These are phyloP conservation scores for Saccharum hybrid DNA, from an alignment of 202 grass and related monocot genomes.

Conservation along the genomic window DNA sequence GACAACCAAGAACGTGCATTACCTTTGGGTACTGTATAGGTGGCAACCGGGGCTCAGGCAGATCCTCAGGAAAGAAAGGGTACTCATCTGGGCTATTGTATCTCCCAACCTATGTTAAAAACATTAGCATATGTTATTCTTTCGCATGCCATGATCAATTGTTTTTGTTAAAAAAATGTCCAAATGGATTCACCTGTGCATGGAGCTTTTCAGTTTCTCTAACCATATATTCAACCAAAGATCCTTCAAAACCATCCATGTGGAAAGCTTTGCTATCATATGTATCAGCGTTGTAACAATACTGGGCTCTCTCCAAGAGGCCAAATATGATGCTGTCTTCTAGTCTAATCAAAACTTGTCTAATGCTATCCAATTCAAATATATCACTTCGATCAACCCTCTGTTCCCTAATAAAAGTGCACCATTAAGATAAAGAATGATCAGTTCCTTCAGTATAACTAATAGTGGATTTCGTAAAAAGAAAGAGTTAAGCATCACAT, in stretches of 20 bases:
- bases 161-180: neutral
- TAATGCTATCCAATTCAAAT: slow-evolving; percentile 73
- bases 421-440: slow-evolving; percentile 8
- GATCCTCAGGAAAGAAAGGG: slow-evolving; percentile 84
- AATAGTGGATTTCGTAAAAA: neutral
- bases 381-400: slow-evolving; percentile 90
- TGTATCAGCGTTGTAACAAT: slow-evolving; percentile 72
- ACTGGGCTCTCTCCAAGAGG: slow-evolving; percentile 94
- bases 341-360: slow-evolving; percentile 81
- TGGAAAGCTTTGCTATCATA: slow-evolving; percentile 66
- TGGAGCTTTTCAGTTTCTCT: slow-evolving; percentile 89
- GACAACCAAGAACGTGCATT: slow-evolving; percentile 22
- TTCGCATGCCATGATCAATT: neutral
- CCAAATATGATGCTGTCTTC: slow-evolving; percentile 98
- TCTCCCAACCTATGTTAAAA: slow-evolving; percentile 79
- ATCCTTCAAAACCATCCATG: slow-evolving; percentile 76
- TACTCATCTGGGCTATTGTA: slow-evolving; percentile 98
- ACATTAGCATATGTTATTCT: slow-evolving; percentile 27
- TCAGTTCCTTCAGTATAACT: slow-evolving; percentile 28
- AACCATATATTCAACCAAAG: slow-evolving; percentile 87
- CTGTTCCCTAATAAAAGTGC: slow-evolving; percentile 50
- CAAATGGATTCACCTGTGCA: slow-evolving; percentile 57
- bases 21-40: slow-evolving; percentile 85
- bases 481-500: slow-evolving; percentile 8
- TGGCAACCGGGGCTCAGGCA: slow-evolving; percentile 76